Conservation (phyloP, 345 rosid genomes). For the Syzygium aromaticum region DNA sequence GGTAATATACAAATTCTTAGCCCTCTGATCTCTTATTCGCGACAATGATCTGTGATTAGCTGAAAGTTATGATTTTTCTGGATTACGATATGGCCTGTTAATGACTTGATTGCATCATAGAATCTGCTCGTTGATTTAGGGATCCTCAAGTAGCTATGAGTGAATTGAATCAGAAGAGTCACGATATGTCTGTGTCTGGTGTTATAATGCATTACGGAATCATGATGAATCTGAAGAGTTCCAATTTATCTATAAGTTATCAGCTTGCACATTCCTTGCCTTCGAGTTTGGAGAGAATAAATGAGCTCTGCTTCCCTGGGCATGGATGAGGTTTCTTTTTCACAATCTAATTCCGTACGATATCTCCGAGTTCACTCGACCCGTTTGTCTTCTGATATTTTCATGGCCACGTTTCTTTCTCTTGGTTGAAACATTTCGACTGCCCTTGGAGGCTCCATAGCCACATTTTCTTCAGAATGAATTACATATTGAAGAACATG, state of each 20-base stretch:
- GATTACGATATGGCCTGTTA: not conserved
- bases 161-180: not conserved
- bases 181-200: not conserved
- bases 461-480: not conserved
- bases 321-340: not conserved
- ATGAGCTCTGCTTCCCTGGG: not conserved
- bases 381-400: not conserved
- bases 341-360: not conserved
- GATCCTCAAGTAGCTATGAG: not conserved
- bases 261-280: not conserved
- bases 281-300: not conserved
- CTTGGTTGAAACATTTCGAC: not conserved
- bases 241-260: not conserved
- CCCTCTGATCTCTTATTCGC: not conserved
- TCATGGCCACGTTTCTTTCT: not conserved
- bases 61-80: not conserved
- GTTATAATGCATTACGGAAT: not conserved
- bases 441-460: not conserved
- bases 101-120: not conserved
- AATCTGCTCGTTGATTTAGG: not conserved
- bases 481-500: not conserved
- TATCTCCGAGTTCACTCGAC: not conserved
- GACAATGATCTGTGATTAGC: not conserved
- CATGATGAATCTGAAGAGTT: not conserved
- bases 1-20: not conserved